These are phyloP conservation scores for Fusarium newnesense DNA, from an alignment of 2,329 filamentous ascomycete species.

Conservation along the genomic window DNA sequence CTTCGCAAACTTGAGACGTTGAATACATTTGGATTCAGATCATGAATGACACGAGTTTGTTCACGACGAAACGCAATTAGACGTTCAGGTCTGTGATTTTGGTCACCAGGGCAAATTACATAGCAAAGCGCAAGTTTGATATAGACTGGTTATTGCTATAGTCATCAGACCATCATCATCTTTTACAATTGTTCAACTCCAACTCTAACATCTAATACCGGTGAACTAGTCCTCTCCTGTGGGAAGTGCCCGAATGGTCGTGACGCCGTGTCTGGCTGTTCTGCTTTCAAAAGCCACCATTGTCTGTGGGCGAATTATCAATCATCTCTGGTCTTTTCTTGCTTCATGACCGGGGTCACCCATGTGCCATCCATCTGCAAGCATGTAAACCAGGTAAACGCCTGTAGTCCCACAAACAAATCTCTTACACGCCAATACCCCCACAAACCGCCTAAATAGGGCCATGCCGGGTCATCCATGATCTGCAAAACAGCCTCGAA, in stretches of 20 bases:
- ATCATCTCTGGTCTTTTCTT: conserved; percentile 16
- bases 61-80: not conserved
- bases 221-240: conserved; percentile 6
- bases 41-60: not conserved
- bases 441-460: conserved; percentile 26
- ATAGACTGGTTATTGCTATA: not conserved
- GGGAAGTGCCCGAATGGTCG: not conserved
- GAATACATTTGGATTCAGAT: not conserved
- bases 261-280: conserved; percentile 10
- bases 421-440: conserved; percentile 40
- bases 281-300: conserved; percentile 1
- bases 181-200: conserved; percentile 38
- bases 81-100: not conserved
- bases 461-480: conserved; percentile 31
- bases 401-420: conserved; percentile 25
- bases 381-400: conserved; percentile 22
- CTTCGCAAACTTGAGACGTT: not conserved
- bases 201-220: conserved; percentile 37
- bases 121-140: not conserved
- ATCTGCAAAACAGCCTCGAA: conserved; percentile 23
- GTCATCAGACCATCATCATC: conserved; percentile 23
- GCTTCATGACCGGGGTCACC: conserved; percentile 1
- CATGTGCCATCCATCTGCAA: conserved; percentile 9
- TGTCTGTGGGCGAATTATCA: not conserved
- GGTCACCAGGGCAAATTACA: not conserved